These are phyloP conservation scores for Trichoderma oligosporum DNA, from an alignment of 2,329 filamentous ascomycete genomes.

Conservation along the genomic window DNA sequence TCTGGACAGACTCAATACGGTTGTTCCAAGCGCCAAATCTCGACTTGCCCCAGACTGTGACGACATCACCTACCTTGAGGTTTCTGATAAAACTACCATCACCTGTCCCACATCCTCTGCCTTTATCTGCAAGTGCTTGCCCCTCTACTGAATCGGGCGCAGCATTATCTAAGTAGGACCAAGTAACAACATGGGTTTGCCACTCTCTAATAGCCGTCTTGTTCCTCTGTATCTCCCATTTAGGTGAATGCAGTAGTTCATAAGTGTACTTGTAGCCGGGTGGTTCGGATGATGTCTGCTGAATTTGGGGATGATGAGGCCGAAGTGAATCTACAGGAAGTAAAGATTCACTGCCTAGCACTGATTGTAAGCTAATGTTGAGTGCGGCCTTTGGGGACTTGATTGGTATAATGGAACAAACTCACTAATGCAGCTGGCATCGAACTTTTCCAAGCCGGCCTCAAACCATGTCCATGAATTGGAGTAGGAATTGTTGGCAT, in stretches of 20 bases:
- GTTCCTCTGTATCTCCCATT: constrained; percentile 49
- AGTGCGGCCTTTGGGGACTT: too few relatives aligned
- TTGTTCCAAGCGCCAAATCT: constrained; percentile 56
- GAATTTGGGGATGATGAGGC: constrained; percentile 34
- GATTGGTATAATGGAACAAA: neutral
- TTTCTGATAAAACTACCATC: constrained; percentile 54
- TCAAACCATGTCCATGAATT: constrained; percentile 64
- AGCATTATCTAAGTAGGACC: constrained; percentile 50
- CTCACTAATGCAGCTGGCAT: constrained; percentile 30
- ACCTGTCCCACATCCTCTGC: constrained; percentile 49
- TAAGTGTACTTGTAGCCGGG: constrained; percentile 36
- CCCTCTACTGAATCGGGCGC: constrained; percentile 41
- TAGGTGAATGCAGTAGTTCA: constrained; percentile 32
- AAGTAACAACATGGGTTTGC: constrained; percentile 47
- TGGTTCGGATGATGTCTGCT: constrained; percentile 19
- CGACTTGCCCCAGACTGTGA: constrained; percentile 59
- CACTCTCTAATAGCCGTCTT: constrained; percentile 33
- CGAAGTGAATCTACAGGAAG: constrained; percentile 35
- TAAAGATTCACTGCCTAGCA: constrained; percentile 3
- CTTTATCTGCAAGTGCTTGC: constrained; percentile 37
- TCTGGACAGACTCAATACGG: constrained; percentile 43
- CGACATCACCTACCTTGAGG: constrained; percentile 56
- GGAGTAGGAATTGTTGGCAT: constrained; percentile 20
- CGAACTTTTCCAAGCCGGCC: constrained; percentile 55
- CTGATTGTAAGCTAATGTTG: neutral